Evolutionary conservation across 2,329 filamentous ascomycete genomes (phyloP).

Genomic region (Trichoderma cornu-damae): DNA sequence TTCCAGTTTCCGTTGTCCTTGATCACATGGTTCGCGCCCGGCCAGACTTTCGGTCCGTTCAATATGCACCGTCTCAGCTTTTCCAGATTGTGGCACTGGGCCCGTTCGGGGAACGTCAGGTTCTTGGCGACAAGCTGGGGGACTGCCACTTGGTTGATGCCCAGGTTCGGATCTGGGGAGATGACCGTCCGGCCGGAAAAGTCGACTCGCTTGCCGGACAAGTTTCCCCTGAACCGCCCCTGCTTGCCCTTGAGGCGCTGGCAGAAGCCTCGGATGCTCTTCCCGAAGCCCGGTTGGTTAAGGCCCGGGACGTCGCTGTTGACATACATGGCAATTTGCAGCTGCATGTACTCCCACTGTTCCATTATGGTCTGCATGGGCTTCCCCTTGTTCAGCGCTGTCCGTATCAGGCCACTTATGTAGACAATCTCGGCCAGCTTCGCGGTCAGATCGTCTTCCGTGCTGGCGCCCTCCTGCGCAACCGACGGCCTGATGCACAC

Average conservation of each 20-base stretch:
- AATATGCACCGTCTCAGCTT: conserved; percentile 70
- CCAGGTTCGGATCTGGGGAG: conserved; percentile 90
- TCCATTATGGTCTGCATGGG: conserved; percentile 90
- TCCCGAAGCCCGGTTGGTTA: conserved; percentile 81
- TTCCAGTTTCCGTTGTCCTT: conserved; percentile 64
- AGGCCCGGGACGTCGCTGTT: conserved; percentile 94
- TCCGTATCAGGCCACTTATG: conserved; percentile 80
- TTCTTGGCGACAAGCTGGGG: conserved; percentile 91
- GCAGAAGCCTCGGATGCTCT: conserved; percentile 87
- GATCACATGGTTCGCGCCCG: conserved; percentile 78
- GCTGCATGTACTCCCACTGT: conserved; percentile 94
- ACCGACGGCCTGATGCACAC: conserved; percentile 93
- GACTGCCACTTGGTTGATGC: conserved; percentile 89
- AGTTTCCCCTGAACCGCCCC: conserved; percentile 90
- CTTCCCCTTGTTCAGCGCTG: conserved; percentile 76
- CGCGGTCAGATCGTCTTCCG: conserved; percentile 92
- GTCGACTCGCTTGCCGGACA: conserved; percentile 97
- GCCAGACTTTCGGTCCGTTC: conserved; percentile 74
- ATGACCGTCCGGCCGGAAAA: conserved; percentile 98
- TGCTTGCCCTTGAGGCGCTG: conserved; percentile 96
- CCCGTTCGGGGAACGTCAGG: conserved; percentile 88
- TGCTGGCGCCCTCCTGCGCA: conserved; percentile 85
- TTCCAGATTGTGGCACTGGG: conserved; percentile 76
- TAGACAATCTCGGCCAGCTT: conserved; percentile 97
- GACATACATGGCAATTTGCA: conserved; percentile 96